Conservation (phyloP, 352 stramenopile genomes). For the Pythium inflatum region DNA sequence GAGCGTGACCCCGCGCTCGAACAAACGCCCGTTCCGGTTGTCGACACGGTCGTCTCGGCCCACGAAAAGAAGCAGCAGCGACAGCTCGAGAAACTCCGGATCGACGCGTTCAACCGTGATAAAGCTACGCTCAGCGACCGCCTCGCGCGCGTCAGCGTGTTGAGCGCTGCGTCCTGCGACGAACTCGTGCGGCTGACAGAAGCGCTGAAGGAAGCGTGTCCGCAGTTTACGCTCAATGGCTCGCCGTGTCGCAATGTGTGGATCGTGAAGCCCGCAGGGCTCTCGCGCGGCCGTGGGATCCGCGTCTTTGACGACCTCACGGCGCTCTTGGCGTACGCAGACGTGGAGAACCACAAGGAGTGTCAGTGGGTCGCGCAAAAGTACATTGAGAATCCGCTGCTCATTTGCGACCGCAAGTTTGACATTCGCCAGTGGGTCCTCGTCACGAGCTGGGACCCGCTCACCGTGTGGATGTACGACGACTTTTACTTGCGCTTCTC, state of each 20-base stretch:
- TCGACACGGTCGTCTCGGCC: slow-evolving; percentile 54
- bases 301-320: slow-evolving; percentile 86
- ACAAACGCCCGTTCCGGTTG: background rate
- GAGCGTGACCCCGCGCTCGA: slow-evolving; percentile 39
- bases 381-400: slow-evolving; percentile 89
- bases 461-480: slow-evolving; percentile 93
- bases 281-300: slow-evolving; percentile 87
- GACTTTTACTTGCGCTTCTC: slow-evolving; percentile 93
- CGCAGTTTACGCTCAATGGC: slow-evolving; percentile 81
- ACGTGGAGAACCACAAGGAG: slow-evolving; percentile 88
- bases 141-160: slow-evolving; percentile 42
- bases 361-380: slow-evolving; percentile 88
- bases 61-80: slow-evolving; percentile 58
- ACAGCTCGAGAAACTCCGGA: slow-evolving; percentile 40
- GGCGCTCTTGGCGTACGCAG: slow-evolving; percentile 80
- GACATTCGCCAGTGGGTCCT: slow-evolving; percentile 94
- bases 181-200: slow-evolving; percentile 40
- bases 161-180: slow-evolving; percentile 32
- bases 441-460: slow-evolving; percentile 92
- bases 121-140: slow-evolving; percentile 60
- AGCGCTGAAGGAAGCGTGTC: slow-evolving; percentile 48
- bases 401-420: slow-evolving; percentile 90
- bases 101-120: slow-evolving; percentile 57
- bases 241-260: slow-evolving; percentile 82
- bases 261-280: slow-evolving; percentile 93